Evolutionary conservation across 805 yeast genomes (phyloP).

Genomic region (Candida sithepensis): DNA sequence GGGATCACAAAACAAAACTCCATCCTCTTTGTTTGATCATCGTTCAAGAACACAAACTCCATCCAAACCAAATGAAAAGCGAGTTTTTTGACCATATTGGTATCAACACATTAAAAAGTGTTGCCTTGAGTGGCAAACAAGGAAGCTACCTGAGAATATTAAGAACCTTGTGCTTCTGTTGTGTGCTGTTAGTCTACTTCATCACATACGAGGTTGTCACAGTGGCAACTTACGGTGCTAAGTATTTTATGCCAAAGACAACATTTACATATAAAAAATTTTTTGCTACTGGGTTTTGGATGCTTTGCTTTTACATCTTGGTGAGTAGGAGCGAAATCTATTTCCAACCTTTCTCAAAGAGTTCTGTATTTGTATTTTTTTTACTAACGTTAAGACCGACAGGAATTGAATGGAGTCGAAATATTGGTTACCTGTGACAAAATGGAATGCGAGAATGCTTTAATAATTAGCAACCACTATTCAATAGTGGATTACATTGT

Average conservation of each 20-base stretch:
- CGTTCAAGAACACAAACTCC: no score
- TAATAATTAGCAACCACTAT: slow-evolving; percentile 54
- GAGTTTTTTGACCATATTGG: slow-evolving; percentile 23
- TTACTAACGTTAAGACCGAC: neutral
- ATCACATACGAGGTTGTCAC: slow-evolving; percentile 14
- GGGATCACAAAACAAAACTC: no score
- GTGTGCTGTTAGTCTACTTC: slow-evolving; percentile 17
- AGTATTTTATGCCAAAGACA: slow-evolving; percentile 22
- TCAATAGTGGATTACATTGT: slow-evolving; percentile 65
- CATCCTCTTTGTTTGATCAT: no score
- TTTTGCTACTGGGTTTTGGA: slow-evolving; percentile 32
- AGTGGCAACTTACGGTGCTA: slow-evolving; percentile 13
- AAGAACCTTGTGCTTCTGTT: slow-evolving; percentile 20
- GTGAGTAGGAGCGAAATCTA: no score
- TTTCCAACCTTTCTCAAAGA: neutral
- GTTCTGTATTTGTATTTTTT: no score
- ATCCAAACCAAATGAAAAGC: slow-evolving; percentile 21
- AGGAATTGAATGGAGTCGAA: slow-evolving; percentile 37
- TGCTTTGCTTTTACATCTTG: slow-evolving; percentile 28
- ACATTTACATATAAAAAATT: slow-evolving; percentile 16
- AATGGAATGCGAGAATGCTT: slow-evolving; percentile 34
- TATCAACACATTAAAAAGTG: slow-evolving; percentile 9
- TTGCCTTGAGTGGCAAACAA: slow-evolving; percentile 8
- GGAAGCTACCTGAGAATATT: slow-evolving; percentile 2
- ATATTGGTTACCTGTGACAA: slow-evolving; percentile 42